Conservation (phyloP, 306 rosid genomes). For the Ammopiptanthus mongolicus region DNA sequence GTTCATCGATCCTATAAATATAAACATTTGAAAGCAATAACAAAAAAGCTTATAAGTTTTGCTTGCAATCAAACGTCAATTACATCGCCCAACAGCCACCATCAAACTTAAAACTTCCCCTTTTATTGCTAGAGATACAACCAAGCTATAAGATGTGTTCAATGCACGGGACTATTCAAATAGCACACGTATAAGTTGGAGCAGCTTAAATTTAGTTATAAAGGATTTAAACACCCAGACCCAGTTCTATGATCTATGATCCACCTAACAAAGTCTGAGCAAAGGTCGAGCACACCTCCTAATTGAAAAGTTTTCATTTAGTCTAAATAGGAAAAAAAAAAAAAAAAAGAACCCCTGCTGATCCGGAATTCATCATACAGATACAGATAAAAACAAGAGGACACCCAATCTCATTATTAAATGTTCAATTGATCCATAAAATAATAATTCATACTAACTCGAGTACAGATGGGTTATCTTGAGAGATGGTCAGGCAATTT, state of each 20-base stretch:
- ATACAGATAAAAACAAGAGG: neutral
- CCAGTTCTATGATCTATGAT: neutral
- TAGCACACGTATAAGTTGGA: neutral
- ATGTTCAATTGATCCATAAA: neutral
- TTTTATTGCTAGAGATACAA: neutral
- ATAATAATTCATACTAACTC: neutral
- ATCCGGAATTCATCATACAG: neutral
- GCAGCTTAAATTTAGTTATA: neutral
- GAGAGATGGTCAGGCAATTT: conserved; percentile 1
- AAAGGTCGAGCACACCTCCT: neutral
- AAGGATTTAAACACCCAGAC: conserved; percentile 3
- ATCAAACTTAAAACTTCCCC: neutral
- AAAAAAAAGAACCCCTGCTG: neutral
- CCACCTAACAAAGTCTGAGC: neutral
- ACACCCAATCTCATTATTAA: neutral
- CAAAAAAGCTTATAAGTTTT: neutral
- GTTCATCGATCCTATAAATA: conserved; percentile 42
- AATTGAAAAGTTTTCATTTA: neutral
- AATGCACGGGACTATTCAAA: neutral
- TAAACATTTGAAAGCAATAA: conserved; percentile 2
- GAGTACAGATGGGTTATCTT: neutral
- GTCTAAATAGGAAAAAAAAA: neutral
- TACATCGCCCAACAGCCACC: conserved; percentile 16
- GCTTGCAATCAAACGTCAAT: conserved; percentile 1
- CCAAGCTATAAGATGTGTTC: neutral